Percentiles rank a stretch among this genome's conserved stretches.
Conservation (phyloP, 768 basidiomycete genomes). For the Lyophyllum decastes region DNA sequence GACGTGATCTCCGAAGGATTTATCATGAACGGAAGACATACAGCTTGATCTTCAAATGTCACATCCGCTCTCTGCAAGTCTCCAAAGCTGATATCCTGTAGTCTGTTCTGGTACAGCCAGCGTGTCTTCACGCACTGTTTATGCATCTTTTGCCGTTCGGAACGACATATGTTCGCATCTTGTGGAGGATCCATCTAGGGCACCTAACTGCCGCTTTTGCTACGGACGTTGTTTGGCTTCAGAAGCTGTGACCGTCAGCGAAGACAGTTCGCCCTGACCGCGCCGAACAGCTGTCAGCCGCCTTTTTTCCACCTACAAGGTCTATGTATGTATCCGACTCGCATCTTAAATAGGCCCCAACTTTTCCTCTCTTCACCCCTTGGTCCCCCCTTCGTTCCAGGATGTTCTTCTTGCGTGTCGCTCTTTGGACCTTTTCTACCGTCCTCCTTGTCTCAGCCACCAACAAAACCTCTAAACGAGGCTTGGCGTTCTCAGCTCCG, state of each 20-base stretch:
- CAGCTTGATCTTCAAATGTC: constrained; percentile 11
- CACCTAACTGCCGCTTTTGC: neutral
- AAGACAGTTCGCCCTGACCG: constrained; percentile 40
- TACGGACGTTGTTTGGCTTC: constrained; percentile 5
- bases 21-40: constrained; percentile 5
- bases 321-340: neutral
- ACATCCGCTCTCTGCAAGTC: neutral
- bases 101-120: neutral
- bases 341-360: constrained; percentile 13
- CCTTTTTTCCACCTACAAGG: constrained; percentile 21
- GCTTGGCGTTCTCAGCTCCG: constrained; percentile 41
- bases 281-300: constrained; percentile 32
- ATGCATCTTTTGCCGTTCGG: neutral
- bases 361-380: neutral
- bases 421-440: constrained; percentile 29
- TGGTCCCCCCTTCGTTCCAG: constrained; percentile 12
- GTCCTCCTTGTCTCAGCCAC: constrained; percentile 22
- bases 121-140: neutral
- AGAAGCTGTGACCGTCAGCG: constrained; percentile 15
- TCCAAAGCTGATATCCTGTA: neutral
- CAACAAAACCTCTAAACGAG: constrained; percentile 47
- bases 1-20: constrained; percentile 14
- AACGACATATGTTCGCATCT: neutral
- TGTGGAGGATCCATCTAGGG: neutral
- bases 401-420: constrained; percentile 28